Base-by-base conservation (phyloP, 495 filamentous ascomycete species). In the Evernia prunastri region DNA sequence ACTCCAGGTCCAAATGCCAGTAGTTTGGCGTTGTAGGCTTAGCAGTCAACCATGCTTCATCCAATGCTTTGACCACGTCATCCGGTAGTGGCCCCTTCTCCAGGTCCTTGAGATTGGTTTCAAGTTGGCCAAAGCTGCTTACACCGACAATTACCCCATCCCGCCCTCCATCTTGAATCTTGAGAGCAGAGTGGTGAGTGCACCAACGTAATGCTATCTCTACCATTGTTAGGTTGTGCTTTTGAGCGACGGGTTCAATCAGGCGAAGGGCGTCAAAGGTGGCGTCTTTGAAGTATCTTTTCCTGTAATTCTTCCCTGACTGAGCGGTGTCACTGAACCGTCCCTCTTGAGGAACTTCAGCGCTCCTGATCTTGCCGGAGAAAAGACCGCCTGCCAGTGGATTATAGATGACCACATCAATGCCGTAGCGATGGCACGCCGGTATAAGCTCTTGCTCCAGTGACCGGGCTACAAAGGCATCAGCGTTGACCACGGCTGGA, bases 331-430 rank as follows among this genome's bases (percentile, higher is more conserved):
- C 80, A 61, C 82, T 85, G 74, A 85, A 96, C 18, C 92, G 82
- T 7, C 92, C 91, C 56, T 85, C 81, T 0, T 73, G 71, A 8
- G 89, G 89, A 0, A 87, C 74, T 71, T 89, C 88, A 36, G 73
- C 75, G 42, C 82, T 81, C 76, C 90, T 92, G 78, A 91, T 92
- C 71, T 94, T 94, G 60, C 92, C 90, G 31, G 86, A 87, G 70
- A 96, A 88, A 25, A 96, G 73, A 0, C 92, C 92, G 8, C 91
- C 92, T 13, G 89, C 90, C 58, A 89, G 77, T 0, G 92, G 92
- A 73, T 96, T 96, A 75, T 97, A 96, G n/a, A 93, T 79, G 33
- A 96, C 91, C 31, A 96, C 83, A 65, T 94, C 89, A 35, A 97
- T 78, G 0, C 90, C 89, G 70, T 93, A 96, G 20, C 90, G 85